phyloP scores from a whole-genome alignment of 306 rosid species.

The Adenanthera pavonina region DNA sequence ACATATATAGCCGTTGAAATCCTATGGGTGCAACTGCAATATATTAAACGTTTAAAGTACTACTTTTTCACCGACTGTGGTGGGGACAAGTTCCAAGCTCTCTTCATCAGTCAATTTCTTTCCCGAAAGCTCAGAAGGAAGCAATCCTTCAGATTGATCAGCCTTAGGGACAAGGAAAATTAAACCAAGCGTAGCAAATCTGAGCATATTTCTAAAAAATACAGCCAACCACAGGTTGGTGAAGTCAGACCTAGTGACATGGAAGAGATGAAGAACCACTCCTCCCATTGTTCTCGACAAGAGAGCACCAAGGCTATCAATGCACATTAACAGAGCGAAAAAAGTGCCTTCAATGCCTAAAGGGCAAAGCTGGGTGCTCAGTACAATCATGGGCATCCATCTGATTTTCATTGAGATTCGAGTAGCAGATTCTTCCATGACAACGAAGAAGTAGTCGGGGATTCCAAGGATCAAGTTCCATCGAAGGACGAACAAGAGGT shows the following conservation, averaged over 20 bases:
- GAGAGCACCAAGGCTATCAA: conserved; percentile 67
- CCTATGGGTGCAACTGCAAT: background rate
- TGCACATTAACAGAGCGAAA: conserved; percentile 74
- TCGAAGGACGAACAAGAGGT: conserved; percentile 63
- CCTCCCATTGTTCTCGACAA: conserved; percentile 71
- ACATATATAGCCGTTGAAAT: too few relatives aligned
- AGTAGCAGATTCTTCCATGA: conserved; percentile 62
- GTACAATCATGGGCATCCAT: conserved; percentile 82
- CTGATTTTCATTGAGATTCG: conserved; percentile 53
- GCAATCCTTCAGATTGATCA: conserved; percentile 50
- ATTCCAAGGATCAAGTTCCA: conserved; percentile 68
- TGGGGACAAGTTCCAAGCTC: conserved; percentile 59
- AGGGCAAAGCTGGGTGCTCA: conserved; percentile 74
- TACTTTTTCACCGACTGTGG: conserved; percentile 39
- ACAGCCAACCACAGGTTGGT: conserved; percentile 68
- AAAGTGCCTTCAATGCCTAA: conserved; percentile 81
- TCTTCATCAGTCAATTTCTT: conserved; percentile 48
- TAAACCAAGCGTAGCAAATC: conserved; percentile 58
- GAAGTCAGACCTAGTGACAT: conserved; percentile 68
- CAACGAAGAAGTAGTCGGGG: conserved; percentile 65
- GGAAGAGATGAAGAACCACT: conserved; percentile 53
- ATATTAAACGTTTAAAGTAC: conserved; percentile 26
- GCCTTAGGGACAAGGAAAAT: conserved; percentile 70
- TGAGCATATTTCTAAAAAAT: conserved; percentile 56
- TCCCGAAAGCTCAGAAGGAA: conserved; percentile 52